phyloP scores from a whole-genome alignment of 164 flowering plant species.

The Stephania japonica region DNA sequence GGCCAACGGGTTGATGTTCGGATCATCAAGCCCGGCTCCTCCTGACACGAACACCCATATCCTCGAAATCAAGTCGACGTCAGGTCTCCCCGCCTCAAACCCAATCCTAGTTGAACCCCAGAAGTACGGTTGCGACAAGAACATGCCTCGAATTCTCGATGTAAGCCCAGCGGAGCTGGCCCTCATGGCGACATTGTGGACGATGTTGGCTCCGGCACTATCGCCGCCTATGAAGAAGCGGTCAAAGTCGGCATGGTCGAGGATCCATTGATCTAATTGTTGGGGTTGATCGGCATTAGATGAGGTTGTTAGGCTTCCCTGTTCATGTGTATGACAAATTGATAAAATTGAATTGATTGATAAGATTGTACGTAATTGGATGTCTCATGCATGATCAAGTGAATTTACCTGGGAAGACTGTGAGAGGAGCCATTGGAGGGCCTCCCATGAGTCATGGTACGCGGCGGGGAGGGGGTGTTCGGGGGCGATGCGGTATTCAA shows the following conservation, averaged over 20 bases:
- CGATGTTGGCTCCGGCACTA: constrained; percentile 55
- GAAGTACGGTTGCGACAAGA: constrained; percentile 20
- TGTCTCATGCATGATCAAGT: no score
- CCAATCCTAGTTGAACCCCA: constrained; percentile 26
- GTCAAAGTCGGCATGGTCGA: constrained; percentile 31
- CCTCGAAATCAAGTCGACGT: constrained; percentile 7
- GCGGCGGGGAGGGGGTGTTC: constrained; percentile 43
- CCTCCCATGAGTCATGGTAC: constrained; percentile 53
- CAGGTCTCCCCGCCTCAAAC: background rate
- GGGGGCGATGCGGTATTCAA: constrained; percentile 53
- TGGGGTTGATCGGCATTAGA: no score
- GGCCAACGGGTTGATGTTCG: constrained; percentile 28
- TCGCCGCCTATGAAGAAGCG: constrained; percentile 50
- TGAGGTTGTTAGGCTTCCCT: no score
- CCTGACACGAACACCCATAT: background rate
- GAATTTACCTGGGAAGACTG: constrained; percentile 14
- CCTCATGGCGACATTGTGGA: constrained; percentile 27
- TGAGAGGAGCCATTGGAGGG: constrained; percentile 45
- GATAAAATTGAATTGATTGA: no score
- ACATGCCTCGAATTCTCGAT: constrained; percentile 6
- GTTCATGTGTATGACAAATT: no score
- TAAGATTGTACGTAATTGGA: no score
- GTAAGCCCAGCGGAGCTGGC: background rate
- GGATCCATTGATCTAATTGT: constrained; percentile 28
- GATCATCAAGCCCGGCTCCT: constrained; percentile 25